Evolutionary conservation across 306 rosid genomes (phyloP), one percentile per base, ranked within the genome.

Genomic region (Cucurbita maxima): DNA sequence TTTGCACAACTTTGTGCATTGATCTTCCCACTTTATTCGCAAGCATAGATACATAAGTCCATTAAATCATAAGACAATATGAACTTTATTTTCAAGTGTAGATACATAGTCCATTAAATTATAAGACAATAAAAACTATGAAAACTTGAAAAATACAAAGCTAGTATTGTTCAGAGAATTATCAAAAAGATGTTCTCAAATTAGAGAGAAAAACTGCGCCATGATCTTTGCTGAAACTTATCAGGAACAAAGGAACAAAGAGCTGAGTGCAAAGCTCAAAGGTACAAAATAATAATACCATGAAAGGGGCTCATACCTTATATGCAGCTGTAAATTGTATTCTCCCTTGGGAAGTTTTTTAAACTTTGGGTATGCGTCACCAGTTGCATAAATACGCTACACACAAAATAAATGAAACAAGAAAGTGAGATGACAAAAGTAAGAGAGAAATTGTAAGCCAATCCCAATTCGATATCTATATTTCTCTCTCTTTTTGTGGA

Each of bases 281-380:
- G 60, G 22, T 51, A 34, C 5, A 71, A n/a, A 51, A 36, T 18
- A 51, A 38, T 71, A n/a, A 9, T 48, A 47, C 47, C 44, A 53
- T 72, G 76, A 74, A 78, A 77, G 51, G 78, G 63, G 20, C 73
- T 52, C 71, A 74, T 84, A 94, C 97, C 98, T 94, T 80, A 90
- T 79, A 79, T 86, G 86, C 47, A 94, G 82, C 76, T 70, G 97
- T 81, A 94, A 76, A 84, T 43, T 87, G 87, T 89, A 94, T 76
- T 90, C 98, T 75, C 98, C 98, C 81, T 91, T 89, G 44, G 98
- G 96, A 80, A 90, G 97, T 72, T 83, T 94, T 48, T 96, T 56
- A 73, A 76, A 77, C 15, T 75, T 67, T 58, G 98, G 98, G 84
- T 94, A 94, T 79, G 75, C 94, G 78, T 94, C 98, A 34, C 98